Evolutionary conservation across 192 early-diverging fungal genomes (phyloP).

Genomic region (Backusella sp.): DNA sequence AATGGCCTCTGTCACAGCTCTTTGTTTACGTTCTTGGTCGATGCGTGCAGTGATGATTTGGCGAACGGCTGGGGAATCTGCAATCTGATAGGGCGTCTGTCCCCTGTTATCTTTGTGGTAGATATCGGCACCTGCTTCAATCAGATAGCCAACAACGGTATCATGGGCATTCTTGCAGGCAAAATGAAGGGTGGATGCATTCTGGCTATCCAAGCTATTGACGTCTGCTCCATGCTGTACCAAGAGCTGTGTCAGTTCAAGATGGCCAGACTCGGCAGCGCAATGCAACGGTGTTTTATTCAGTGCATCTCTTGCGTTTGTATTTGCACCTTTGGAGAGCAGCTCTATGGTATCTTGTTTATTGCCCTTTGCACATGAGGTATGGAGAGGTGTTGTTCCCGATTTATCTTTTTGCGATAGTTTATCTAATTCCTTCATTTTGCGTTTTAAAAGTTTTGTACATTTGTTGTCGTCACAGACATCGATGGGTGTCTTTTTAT

Average conservation of each 20-base stretch:
- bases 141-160: conserved; percentile 41
- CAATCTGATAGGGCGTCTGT: conserved; percentile 54
- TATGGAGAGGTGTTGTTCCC: conserved; percentile 51
- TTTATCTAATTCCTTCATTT: conserved; percentile 37
- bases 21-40: conserved; percentile 29
- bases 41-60: conserved; percentile 19
- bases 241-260: conserved; percentile 42
- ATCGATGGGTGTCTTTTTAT: conserved; percentile 43
- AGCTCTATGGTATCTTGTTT: conserved; percentile 44
- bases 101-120: conserved; percentile 49
- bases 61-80: conserved; percentile 13
- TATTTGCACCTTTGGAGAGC: conserved; percentile 62
- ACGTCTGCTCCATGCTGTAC: conserved; percentile 59
- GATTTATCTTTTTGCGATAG: conserved; percentile 41
- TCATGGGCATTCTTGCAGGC: conserved; percentile 59
- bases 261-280: conserved; percentile 49
- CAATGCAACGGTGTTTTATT: conserved; percentile 63
- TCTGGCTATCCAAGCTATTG: conserved; percentile 55
- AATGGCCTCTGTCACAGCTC: conserved; percentile 26
- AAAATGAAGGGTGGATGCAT: conserved; percentile 65
- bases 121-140: conserved; percentile 49
- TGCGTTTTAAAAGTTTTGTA: conserved; percentile 34
- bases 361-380: conserved; percentile 49
- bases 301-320: conserved; percentile 64
- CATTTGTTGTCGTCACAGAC: conserved; percentile 46